A percentile compares a stretch with the other conserved stretches of the same genome.
These are phyloP conservation scores for Nicotiana rustica DNA, from an alignment of 305 asterid genomes.

Conservation along the genomic window DNA sequence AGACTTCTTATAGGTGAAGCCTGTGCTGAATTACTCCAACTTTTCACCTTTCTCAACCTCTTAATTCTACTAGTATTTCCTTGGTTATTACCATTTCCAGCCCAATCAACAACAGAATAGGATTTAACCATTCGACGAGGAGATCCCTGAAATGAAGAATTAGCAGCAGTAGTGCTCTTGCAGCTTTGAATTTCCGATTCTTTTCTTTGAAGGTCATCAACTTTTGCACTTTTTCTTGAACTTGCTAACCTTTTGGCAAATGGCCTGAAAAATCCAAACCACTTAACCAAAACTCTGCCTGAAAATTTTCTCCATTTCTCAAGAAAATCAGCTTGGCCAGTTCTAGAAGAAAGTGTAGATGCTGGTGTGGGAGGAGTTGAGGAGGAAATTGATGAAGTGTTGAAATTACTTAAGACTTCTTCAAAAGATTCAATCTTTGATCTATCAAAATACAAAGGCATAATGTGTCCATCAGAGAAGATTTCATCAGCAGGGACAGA, in stretches of 20 bases:
- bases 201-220: conserved; percentile 62
- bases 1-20: conserved; percentile 48
- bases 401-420: conserved; percentile 5
- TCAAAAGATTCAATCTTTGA: conserved; percentile 32
- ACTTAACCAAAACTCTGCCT: conserved; percentile 45
- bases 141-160: conserved; percentile 38
- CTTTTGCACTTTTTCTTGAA: conserved; percentile 56
- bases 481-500: conserved; percentile 73
- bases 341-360: not conserved
- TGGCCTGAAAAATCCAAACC: conserved; percentile 51
- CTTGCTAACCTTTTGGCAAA: conserved; percentile 33
- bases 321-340: conserved; percentile 11
- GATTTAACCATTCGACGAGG: conserved; percentile 47
- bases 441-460: conserved; percentile 50
- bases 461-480: conserved; percentile 66
- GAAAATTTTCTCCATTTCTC: conserved; percentile 56
- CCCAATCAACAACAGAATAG: conserved; percentile 47
- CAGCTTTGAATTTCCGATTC: conserved; percentile 54
- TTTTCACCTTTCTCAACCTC: conserved; percentile 43
- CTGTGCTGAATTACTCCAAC: conserved; percentile 47
- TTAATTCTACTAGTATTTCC: conserved; percentile 24
- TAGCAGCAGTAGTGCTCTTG: conserved; percentile 32
- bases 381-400: not conserved
- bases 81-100: conserved; percentile 32
- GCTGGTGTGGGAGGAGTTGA: conserved; percentile 47